These are phyloP conservation scores for Arthroderma sp. DNA, from an alignment of 2,329 filamentous ascomycete species.

Conservation along the genomic window DNA sequence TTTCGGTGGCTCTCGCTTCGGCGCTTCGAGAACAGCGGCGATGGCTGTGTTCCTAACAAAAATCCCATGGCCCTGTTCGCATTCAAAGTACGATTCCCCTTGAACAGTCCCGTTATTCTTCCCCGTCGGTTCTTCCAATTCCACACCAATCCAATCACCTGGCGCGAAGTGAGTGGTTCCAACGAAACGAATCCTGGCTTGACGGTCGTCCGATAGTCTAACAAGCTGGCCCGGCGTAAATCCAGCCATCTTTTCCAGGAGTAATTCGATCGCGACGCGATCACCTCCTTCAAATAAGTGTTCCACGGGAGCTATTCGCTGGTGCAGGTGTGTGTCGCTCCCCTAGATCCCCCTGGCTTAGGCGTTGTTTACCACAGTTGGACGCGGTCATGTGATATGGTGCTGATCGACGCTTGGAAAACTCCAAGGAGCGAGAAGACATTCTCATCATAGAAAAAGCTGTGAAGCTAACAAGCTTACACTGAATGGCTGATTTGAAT, in stretches of 20 bases:
- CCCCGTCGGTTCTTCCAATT: constrained; percentile 66
- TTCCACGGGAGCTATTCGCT: too few relatives aligned
- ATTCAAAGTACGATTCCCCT: constrained; percentile 80
- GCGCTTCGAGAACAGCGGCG: constrained; percentile 35
- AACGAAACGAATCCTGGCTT: constrained; percentile 65
- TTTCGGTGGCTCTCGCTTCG: constrained; percentile 13
- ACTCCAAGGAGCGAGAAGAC: too few relatives aligned
- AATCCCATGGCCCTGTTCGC: constrained; percentile 58
- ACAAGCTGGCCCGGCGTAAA: constrained; percentile 54
- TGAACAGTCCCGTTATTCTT: constrained; percentile 93
- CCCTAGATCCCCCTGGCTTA: too few relatives aligned
- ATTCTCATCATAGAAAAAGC: too few relatives aligned
- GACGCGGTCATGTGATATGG: too few relatives aligned
- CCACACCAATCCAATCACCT: constrained; percentile 81
- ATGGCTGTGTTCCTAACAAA: constrained; percentile 68
- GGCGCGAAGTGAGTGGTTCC: constrained; percentile 67
- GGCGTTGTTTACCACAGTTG: too few relatives aligned
- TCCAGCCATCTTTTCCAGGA: constrained; percentile 18
- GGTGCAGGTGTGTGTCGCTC: too few relatives aligned
- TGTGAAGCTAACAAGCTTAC: too few relatives aligned
- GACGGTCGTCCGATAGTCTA: constrained; percentile 63
- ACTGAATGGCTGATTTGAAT: too few relatives aligned
- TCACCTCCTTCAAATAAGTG: too few relatives aligned
- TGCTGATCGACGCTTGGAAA: too few relatives aligned
- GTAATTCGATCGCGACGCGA: too few relatives aligned